Base-by-base conservation (phyloP, 2,329 filamentous ascomycete genomes). In the Pseudomassariella vexata region DNA sequence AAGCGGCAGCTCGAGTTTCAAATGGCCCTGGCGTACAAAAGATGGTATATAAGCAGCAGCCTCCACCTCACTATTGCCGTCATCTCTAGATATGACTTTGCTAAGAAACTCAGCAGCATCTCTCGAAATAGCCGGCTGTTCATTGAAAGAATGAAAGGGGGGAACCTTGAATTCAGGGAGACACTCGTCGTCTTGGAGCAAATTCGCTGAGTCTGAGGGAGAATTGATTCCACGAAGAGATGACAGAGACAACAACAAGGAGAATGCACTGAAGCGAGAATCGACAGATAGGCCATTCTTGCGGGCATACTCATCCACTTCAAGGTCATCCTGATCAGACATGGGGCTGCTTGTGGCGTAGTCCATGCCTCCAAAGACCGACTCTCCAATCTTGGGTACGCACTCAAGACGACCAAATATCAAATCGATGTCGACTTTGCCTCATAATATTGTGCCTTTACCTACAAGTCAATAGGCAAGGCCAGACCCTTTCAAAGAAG, bases 1-100 rank as follows among this genome's bases (percentile, higher is more conserved):
- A 11, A 48, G 32, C 2, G 52, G 52, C 1, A 20, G 32, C 15
- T 53, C 49, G n/a, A 56, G 10, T 35, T 50, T 53, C 18, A 50
- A n/a, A n/a, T n/a, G n/a, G n/a, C n/a, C n/a, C n/a, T n/a, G n/a
- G n/a, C n/a, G n/a, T n/a, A n/a, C n/a, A n/a, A n/a, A n/a, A n/a
- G n/a, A n/a, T n/a, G n/a, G n/a, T n/a, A n/a, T n/a, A 55, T 36
- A 11, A 48, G 32, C 2, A 51, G 52, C 1, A 20, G 32, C 15
- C 52, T 48, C 12, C 55, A 10, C 35, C 49, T 53, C 18, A 50
- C 19, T 24, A 24, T 36, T 17, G 8, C 35, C 33, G 14, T 32
- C 28, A 19, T 36, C 36, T n/a, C 40, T 24, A 9, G 9, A 23
- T 14, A 45, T 14, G 16, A 38, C 38, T 12, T 30, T 24, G 6